Conservation (phyloP, 2,329 filamentous ascomycete genomes). For the Cladosporium sp. region DNA sequence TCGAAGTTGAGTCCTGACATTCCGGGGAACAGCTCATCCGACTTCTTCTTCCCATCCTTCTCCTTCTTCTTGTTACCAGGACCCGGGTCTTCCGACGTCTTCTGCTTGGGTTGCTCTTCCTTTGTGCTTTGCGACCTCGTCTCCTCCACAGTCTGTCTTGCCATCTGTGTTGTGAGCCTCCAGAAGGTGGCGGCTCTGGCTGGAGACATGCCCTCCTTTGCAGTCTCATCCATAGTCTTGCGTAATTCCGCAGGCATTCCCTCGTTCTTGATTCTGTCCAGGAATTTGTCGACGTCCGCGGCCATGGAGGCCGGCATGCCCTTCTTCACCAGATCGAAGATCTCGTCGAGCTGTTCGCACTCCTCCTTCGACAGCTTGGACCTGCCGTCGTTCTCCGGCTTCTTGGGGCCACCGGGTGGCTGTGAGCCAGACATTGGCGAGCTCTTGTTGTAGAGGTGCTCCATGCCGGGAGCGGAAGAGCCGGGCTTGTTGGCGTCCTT, state of each 20-base stretch:
- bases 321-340: constrained; percentile 54
- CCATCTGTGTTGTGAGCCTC: constrained; percentile 53
- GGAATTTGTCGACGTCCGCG: constrained; percentile 54
- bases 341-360: constrained; percentile 53
- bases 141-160: constrained; percentile 47
- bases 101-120: constrained; percentile 33
- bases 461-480: constrained; percentile 39
- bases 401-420: constrained; percentile 33
- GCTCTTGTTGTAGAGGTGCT: constrained; percentile 43
- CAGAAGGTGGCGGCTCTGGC: constrained; percentile 62
- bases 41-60: constrained; percentile 38
- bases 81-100: constrained; percentile 44
- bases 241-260: constrained; percentile 68
- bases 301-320: constrained; percentile 60
- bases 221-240: constrained; percentile 56
- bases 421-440: constrained; percentile 36
- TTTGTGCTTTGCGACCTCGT: constrained; percentile 26
- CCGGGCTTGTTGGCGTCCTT: constrained; percentile 28
- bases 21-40: constrained; percentile 34
- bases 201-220: constrained; percentile 51
- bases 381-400: constrained; percentile 35
- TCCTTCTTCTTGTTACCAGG: constrained; percentile 35
- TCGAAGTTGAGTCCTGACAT: constrained; percentile 51
- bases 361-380: constrained; percentile 52
- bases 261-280: constrained; percentile 60